A percentile compares a stretch with the other conserved stretches of the same genome.
Conservation (phyloP, 306 rosid species). For the Bauhinia variegata region DNA sequence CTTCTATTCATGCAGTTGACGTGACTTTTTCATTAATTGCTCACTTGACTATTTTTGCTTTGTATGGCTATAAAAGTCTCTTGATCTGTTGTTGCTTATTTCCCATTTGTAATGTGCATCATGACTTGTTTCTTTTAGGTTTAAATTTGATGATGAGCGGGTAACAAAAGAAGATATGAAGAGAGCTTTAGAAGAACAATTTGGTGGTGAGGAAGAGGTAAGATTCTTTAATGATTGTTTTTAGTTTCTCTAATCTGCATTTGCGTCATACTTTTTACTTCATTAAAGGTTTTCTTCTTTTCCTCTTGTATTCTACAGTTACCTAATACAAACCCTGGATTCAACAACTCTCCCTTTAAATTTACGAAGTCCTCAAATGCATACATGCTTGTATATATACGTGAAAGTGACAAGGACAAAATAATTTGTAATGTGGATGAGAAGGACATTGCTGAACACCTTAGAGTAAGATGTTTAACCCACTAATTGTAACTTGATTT, state of each 20-base stretch:
- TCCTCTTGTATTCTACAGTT: conserved; percentile 53
- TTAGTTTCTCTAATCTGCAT: conserved; percentile 10
- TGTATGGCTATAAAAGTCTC: neutral
- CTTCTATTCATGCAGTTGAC: neutral
- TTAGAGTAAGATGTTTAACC: conserved; percentile 59
- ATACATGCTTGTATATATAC: conserved; percentile 93
- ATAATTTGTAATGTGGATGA: conserved; percentile 88
- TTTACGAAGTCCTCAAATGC: conserved; percentile 92
- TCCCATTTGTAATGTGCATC: conserved; percentile 6
- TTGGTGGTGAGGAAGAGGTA: conserved; percentile 97
- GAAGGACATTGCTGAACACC: conserved; percentile 84
- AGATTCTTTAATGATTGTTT: neutral
- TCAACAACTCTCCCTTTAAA: conserved; percentile 83
- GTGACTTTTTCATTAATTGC: neutral
- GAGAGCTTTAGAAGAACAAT: conserved; percentile 93
- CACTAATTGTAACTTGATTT: conserved; percentile 21
- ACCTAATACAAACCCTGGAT: conserved; percentile 87
- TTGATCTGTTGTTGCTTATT: conserved; percentile 1
- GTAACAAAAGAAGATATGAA: conserved; percentile 83
- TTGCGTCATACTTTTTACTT: neutral
- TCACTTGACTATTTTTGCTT: neutral
- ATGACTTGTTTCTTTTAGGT: conserved; percentile 50
- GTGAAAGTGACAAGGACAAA: conserved; percentile 88
- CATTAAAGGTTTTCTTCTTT: conserved; percentile 1
- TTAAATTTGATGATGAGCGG: conserved; percentile 91